These are phyloP conservation scores for Cetraspora pellucida DNA, from an alignment of 192 early-diverging fungal species.

Conservation along the genomic window DNA sequence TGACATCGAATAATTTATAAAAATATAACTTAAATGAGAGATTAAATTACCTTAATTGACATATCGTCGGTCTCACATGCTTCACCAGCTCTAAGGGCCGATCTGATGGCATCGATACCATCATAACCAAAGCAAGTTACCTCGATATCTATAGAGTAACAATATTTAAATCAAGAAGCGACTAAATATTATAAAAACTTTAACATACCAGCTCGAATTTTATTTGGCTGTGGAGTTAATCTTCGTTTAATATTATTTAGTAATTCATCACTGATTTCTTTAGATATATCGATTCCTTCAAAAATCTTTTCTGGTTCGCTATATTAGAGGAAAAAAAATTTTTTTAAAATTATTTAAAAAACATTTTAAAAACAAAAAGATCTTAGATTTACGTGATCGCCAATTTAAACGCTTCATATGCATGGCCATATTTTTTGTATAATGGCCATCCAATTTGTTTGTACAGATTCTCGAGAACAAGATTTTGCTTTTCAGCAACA, in stretches of 20 bases:
- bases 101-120: conserved; percentile 95
- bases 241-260: conserved; percentile 82
- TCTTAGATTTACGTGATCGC: conserved; percentile 70
- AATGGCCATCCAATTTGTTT: conserved; percentile 89
- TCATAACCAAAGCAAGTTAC: conserved; percentile 91
- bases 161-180: not conserved
- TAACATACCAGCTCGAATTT: conserved; percentile 81
- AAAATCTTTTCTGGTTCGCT: conserved; percentile 88
- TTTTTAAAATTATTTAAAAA: not conserved
- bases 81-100: conserved; percentile 86
- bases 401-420: conserved; percentile 95
- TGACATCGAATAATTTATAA: conserved; percentile 49
- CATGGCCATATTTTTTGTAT: conserved; percentile 94
- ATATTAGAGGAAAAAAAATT: conserved; percentile 26
- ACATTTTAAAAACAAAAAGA: too few relatives aligned
- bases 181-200: not conserved
- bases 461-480: conserved; percentile 84
- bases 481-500: conserved; percentile 84
- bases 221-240: conserved; percentile 94
- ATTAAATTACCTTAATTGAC: conserved; percentile 81
- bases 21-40: conserved; percentile 57
- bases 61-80: conserved; percentile 74
- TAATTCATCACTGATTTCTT: conserved; percentile 71
- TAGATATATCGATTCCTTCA: conserved; percentile 71
- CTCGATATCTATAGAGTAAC: conserved; percentile 72